These are phyloP conservation scores for Sclerospora graminicola DNA, from an alignment of 352 stramenopile genomes.

Conservation along the genomic window DNA sequence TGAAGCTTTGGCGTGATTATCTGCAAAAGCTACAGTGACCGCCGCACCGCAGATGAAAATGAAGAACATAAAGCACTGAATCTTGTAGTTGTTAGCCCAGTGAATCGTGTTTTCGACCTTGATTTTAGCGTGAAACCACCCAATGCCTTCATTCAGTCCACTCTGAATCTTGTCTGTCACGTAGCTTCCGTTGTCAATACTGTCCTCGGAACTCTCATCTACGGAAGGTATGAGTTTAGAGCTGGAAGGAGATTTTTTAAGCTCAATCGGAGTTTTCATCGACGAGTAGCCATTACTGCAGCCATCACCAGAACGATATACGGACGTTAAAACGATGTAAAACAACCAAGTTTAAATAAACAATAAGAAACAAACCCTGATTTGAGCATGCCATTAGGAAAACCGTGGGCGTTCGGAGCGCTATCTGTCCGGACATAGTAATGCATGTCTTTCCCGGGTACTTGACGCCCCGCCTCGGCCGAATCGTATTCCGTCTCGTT, in stretches of 20 bases:
- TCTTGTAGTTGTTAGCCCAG: conserved; percentile 86
- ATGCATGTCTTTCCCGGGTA: conserved; percentile 11
- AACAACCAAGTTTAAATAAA: not conserved
- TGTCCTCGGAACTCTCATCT: conserved; percentile 70
- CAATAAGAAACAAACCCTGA: conserved; percentile 16
- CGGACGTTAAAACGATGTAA: not conserved
- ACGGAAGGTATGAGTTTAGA: conserved; percentile 32
- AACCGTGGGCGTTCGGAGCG: conserved; percentile 6
- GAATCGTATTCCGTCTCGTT: conserved; percentile 12
- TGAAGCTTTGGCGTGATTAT: conserved; percentile 41
- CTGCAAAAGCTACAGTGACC: conserved; percentile 47
- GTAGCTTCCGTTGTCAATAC: conserved; percentile 61
- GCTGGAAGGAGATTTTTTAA: conserved; percentile 20
- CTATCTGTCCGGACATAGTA: conserved; percentile 22
- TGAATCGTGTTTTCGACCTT: conserved; percentile 78
- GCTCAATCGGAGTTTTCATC: conserved; percentile 46
- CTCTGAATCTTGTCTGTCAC: conserved; percentile 49
- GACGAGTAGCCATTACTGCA: conserved; percentile 33
- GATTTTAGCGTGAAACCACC: conserved; percentile 84
- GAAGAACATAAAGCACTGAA: conserved; percentile 71
- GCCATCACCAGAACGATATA: conserved; percentile 1
- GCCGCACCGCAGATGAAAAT: conserved; percentile 47
- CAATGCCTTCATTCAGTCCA: conserved; percentile 41
- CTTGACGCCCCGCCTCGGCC: conserved; percentile 5
- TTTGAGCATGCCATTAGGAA: conserved; percentile 19